phyloP scores from a whole-genome alignment of 2,329 filamentous ascomycete species.

The Colletotrichum tropicicola region DNA sequence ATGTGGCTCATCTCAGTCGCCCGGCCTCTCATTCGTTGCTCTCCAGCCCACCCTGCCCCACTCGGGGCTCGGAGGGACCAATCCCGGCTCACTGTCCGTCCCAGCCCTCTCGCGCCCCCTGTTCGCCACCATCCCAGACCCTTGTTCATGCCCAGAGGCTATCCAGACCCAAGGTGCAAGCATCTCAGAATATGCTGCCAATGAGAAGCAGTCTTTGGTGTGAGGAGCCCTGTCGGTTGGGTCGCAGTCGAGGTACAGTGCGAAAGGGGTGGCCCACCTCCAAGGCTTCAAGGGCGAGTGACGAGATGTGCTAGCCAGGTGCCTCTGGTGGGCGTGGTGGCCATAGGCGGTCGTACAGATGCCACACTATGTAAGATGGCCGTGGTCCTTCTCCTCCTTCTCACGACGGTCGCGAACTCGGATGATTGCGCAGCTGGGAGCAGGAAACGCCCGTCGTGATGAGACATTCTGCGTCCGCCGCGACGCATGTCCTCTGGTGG shows the following conservation, averaged over 20 bases:
- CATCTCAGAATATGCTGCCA: constrained; percentile 11
- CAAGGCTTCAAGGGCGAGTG: background rate
- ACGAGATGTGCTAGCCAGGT: constrained; percentile 6
- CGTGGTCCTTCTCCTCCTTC: background rate
- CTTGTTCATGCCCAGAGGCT: constrained; percentile 18
- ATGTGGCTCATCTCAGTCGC: background rate
- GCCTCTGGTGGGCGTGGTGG: background rate
- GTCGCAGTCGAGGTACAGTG: constrained; percentile 17
- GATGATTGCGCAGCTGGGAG: background rate
- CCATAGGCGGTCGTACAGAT: background rate
- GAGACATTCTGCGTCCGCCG: constrained; percentile 18
- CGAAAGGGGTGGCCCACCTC: background rate
- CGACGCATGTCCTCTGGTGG: background rate
- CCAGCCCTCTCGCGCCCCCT: constrained; percentile 12
- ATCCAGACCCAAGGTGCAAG: constrained; percentile 7
- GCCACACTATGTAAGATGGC: constrained; percentile 10
- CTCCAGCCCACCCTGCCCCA: background rate
- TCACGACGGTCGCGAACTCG: background rate
- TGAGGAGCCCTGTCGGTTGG: constrained; percentile 15
- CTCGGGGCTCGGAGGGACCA: background rate
- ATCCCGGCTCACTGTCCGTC: constrained; percentile 6
- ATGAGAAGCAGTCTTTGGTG: background rate
- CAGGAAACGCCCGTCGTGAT: constrained; percentile 13
- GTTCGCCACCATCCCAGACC: background rate
- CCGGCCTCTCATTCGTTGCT: constrained; percentile 13